phyloP scores from a whole-genome alignment of 1,284 basidiomycete species.

The Heterobasidion annosum region DNA sequence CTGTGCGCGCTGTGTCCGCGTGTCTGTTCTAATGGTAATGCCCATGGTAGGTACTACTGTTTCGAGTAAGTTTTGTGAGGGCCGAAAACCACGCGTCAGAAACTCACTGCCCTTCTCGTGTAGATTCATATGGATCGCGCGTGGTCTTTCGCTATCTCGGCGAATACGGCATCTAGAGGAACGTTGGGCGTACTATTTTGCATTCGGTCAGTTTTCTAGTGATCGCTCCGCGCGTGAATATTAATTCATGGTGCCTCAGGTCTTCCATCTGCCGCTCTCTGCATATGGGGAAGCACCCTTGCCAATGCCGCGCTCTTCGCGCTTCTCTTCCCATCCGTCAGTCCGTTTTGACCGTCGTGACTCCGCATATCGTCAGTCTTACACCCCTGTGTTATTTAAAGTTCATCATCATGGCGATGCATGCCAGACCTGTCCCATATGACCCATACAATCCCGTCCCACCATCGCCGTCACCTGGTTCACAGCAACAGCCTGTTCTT shows the following conservation, averaged over 20 bases:
- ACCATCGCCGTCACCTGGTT: slow-evolving; percentile 15
- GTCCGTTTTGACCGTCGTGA: slow-evolving; percentile 14
- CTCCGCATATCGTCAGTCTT: not conserved
- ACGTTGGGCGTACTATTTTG: slow-evolving; percentile 78
- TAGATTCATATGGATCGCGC: slow-evolving; percentile 73
- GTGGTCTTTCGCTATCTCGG: slow-evolving; percentile 56
- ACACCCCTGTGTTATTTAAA: slow-evolving; percentile 18
- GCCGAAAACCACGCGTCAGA: not conserved
- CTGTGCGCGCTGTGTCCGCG: not conserved
- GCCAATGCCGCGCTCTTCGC: slow-evolving; percentile 75
- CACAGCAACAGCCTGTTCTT: slow-evolving; percentile 23
- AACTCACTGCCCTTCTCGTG: not conserved
- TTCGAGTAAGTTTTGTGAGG: slow-evolving; percentile 59
- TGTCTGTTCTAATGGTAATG: slow-evolving; percentile 5
- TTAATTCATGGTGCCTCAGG: slow-evolving; percentile 24
- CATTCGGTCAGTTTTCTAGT: slow-evolving; percentile 47
- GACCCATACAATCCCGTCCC: slow-evolving; percentile 62
- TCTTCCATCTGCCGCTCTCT: slow-evolving; percentile 56
- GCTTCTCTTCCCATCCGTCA: slow-evolving; percentile 65
- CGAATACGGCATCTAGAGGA: slow-evolving; percentile 73
- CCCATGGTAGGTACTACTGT: slow-evolving; percentile 63
- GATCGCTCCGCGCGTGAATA: no score
- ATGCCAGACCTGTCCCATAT: slow-evolving; percentile 52
- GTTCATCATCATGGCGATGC: slow-evolving; percentile 76
- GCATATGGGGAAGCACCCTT: slow-evolving; percentile 61